phyloP scores from a whole-genome alignment of 139 green algal species.

The Chlamydomonas incerta region DNA sequence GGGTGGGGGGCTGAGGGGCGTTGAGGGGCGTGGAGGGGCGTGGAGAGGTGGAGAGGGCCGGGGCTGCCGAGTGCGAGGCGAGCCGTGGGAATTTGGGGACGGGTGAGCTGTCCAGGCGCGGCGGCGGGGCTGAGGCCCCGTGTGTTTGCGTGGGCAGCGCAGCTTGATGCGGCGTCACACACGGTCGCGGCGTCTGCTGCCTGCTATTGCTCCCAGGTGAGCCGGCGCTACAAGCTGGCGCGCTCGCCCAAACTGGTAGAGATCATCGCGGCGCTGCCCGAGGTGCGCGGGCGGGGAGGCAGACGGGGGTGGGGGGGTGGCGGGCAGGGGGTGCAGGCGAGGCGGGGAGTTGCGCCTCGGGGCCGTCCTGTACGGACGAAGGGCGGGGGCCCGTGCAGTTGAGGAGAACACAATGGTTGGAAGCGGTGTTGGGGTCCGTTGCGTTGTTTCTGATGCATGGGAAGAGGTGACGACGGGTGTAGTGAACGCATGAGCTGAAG shows the following conservation, averaged over 20 bases:
- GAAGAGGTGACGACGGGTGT: no score
- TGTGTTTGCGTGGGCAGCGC: not conserved
- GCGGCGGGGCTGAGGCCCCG: not conserved
- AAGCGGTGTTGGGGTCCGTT: no score
- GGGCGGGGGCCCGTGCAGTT: no score
- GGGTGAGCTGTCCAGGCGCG: no score
- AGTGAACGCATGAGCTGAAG: no score
- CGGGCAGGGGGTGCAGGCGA: no score
- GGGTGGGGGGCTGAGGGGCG: not conserved
- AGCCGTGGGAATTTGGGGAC: no score
- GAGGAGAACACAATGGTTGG: not conserved
- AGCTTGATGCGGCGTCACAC: not conserved
- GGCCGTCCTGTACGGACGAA: no score
- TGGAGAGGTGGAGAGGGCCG: not conserved
- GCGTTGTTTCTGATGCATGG: no score
- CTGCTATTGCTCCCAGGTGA: conserved; percentile 33
- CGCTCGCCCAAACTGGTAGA: conserved; percentile 95
- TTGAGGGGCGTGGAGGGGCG: not conserved
- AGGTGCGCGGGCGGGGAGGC: conserved; percentile 49
- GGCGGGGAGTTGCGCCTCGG: no score
- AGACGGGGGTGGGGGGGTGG: not conserved
- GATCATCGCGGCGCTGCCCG: conserved; percentile 96
- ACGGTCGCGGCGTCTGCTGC: no score
- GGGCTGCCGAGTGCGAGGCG: no score
- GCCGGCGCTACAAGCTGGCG: conserved; percentile 61